These are phyloP conservation scores for Fusarium piperis DNA, from an alignment of 2,329 filamentous ascomycete species.

Conservation along the genomic window DNA sequence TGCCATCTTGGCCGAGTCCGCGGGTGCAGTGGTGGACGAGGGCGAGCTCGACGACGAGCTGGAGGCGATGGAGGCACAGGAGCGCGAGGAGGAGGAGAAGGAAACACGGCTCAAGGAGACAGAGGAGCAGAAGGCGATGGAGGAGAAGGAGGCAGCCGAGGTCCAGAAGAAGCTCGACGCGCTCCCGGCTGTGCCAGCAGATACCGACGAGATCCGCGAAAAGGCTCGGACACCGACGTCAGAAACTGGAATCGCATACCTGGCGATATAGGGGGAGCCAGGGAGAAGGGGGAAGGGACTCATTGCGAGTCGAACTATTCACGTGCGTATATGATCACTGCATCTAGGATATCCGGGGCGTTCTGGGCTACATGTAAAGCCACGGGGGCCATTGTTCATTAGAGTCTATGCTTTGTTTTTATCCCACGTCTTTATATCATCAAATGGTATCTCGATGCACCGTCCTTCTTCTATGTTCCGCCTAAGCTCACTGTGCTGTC, in stretches of 20 bases:
- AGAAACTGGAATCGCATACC: slow-evolving; percentile 50
- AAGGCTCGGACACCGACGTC: slow-evolving; percentile 47
- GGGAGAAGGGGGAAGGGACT: slow-evolving; percentile 41
- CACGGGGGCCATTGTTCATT: slow-evolving; percentile 25
- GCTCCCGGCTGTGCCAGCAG: slow-evolving; percentile 52
- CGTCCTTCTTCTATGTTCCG: slow-evolving; percentile 2
- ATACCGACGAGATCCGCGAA: slow-evolving; percentile 48
- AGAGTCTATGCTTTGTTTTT: slow-evolving; percentile 23
- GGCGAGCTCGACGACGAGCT: slow-evolving; percentile 89
- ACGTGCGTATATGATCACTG: slow-evolving; percentile 29
- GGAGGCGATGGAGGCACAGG: slow-evolving; percentile 74
- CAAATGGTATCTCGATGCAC: slow-evolving; percentile 26
- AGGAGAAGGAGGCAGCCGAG: slow-evolving; percentile 57
- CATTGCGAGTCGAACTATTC: slow-evolving; percentile 4
- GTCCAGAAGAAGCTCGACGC: slow-evolving; percentile 64
- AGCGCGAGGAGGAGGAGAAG: slow-evolving; percentile 62
- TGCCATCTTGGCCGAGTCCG: slow-evolving; percentile 75
- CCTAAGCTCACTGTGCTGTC: not conserved
- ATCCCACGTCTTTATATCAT: slow-evolving; percentile 8
- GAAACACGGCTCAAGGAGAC: slow-evolving; percentile 57
- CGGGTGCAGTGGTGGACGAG: slow-evolving; percentile 72
- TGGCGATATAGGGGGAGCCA: slow-evolving; percentile 40
- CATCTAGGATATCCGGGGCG: slow-evolving; percentile 29
- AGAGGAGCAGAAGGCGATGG: slow-evolving; percentile 50
- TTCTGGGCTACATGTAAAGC: slow-evolving; percentile 24